Evolutionary conservation across 768 basidiomycete species (phyloP), one percentile per base, ranked within the genome.

Genomic region (Tulasnella sp.): DNA sequence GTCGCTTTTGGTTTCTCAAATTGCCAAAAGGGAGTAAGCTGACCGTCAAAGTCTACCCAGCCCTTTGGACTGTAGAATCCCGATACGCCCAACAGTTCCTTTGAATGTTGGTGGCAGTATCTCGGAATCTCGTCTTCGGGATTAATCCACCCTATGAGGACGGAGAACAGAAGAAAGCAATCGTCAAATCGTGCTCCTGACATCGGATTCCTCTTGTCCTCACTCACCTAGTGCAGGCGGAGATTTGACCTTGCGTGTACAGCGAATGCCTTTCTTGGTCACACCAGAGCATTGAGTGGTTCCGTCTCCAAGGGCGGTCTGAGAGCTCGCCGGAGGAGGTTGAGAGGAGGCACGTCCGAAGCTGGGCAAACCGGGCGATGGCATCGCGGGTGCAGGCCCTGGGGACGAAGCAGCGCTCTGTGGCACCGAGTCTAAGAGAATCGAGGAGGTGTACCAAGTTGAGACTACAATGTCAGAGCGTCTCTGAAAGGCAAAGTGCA

Each of bases 31-130:
- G 66, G 52, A 71, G 16, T 65, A 71, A 19, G 74, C 81, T 75
- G 77, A 89, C 90, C 83, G 70, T 82, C 81, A 77, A 90, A 91
- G 32, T 83, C 80, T 22, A 92, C 81, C 82, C 84, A 89, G 73
- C 80, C 81, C 62, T 75, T 73, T 35, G 79, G 81, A 69, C 82
- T 80, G 76, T 87, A 88, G 75, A 86, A 90, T 14, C 89, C 89
- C 7, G 80, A 81, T 9, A 84, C 84, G 0, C 77, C 77, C 41
- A 88, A 79, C 42, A 90, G 77, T 63, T 83, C 84, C 73, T 86
- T 85, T 26, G 80, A 80, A 75, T 93, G 92, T 77, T 90, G 87
- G 77, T 39, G 64, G 68, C 75, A 76, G 62, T 34, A 76, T 37
- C 75, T 47, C 11, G 76, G 65, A 19, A 67, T 76, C 36, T 70